A percentile compares a stretch with the other conserved stretches of the same genome.
These are phyloP conservation scores for Ceratocystis eucalypticola DNA, from an alignment of 2,329 filamentous ascomycete genomes.

Conservation along the genomic window DNA sequence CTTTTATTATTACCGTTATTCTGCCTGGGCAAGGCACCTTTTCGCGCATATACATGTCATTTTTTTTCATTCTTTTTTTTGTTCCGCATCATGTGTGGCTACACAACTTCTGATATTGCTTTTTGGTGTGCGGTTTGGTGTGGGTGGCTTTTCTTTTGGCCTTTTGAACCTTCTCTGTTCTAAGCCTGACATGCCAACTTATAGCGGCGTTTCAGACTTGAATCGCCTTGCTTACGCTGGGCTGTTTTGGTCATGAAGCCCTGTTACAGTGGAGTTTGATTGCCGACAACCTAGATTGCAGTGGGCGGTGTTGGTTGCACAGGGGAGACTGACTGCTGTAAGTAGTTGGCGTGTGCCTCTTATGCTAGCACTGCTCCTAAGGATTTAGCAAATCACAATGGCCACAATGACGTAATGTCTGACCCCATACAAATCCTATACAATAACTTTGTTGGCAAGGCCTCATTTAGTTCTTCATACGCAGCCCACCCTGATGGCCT, in stretches of 20 bases:
- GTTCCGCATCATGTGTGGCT: background rate
- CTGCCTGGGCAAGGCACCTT: background rate
- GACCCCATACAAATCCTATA: background rate
- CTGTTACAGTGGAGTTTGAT: background rate
- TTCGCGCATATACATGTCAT: background rate
- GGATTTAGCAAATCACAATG: no score
- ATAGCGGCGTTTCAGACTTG: background rate
- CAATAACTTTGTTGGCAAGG: background rate
- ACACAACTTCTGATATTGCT: background rate
- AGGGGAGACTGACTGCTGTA: background rate
- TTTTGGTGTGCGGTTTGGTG: background rate
- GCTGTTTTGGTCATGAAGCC: background rate
- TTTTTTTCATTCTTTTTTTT: background rate
- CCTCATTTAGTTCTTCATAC: background rate
- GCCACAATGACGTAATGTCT: background rate
- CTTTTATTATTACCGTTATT: background rate
- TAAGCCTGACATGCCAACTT: background rate
- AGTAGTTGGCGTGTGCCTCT: background rate
- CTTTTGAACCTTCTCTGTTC: background rate
- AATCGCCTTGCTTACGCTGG: background rate
- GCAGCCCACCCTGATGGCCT: background rate
- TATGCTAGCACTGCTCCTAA: background rate
- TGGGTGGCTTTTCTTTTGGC: background rate
- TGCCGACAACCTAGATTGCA: background rate
- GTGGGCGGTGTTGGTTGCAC: background rate